Percentiles rank a stretch among this genome's conserved stretches.
phyloP scores from a whole-genome alignment of 2,329 filamentous ascomycete species.

The Samsoniella hepiali region DNA sequence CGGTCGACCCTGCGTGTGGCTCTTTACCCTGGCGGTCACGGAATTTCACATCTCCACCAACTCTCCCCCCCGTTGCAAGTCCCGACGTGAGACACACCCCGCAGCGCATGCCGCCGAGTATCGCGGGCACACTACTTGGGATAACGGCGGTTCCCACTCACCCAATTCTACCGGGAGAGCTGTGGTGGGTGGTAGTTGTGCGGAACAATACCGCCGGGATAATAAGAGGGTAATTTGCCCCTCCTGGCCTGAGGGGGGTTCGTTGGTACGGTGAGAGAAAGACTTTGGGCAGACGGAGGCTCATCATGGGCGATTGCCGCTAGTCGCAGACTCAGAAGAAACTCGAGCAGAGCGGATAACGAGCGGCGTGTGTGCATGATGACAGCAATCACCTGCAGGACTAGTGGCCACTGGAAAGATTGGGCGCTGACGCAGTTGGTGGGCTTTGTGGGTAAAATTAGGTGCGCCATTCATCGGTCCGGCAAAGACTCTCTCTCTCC shows the following conservation, averaged over 20 bases:
- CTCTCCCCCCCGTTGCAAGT: background rate
- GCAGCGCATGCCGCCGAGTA: background rate
- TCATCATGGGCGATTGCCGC: background rate
- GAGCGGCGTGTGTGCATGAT: background rate
- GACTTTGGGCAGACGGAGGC: background rate
- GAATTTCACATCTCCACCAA: background rate
- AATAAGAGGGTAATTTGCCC: background rate
- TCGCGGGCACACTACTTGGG: background rate
- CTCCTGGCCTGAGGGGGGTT: no score
- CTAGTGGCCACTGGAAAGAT: background rate
- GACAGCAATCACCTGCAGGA: background rate
- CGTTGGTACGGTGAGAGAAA: background rate
- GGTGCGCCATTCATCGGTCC: background rate
- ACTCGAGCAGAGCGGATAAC: background rate
- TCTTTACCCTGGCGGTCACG: background rate
- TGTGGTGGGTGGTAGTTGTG: background rate
- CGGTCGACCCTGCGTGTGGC: no score
- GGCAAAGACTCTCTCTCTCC: background rate
- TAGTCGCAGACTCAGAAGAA: background rate
- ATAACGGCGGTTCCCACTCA: background rate
- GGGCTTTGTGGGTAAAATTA: background rate
- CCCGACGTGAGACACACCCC: constrained; percentile 12
- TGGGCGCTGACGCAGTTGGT: background rate
- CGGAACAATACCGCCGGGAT: background rate
- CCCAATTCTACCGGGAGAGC: no score